A percentile compares a stretch with the other conserved stretches of the same genome.
Conservation (phyloP, 495 filamentous ascomycete genomes). For the Margaritispora aquatica region DNA sequence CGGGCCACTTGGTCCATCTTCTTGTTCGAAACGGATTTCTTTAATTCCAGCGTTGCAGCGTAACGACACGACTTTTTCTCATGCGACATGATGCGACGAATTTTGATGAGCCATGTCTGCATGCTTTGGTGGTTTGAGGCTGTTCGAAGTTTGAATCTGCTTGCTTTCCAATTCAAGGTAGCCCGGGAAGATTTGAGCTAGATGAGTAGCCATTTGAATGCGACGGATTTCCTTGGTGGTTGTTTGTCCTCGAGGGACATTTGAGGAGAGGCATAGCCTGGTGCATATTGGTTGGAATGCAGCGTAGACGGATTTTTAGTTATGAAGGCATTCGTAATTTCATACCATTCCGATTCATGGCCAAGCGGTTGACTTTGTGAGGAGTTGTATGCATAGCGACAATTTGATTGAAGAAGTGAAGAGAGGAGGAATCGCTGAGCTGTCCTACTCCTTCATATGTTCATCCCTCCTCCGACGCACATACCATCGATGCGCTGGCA, state of each 20-base stretch:
- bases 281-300: constrained; percentile 14
- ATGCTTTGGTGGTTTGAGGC: neutral
- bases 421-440: neutral
- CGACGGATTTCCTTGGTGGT: neutral
- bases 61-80: constrained; percentile 2
- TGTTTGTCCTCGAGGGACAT: constrained; percentile 1
- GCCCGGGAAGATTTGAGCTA: neutral
- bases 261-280: constrained; percentile 13
- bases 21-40: constrained; percentile 13
- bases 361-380: neutral
- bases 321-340: constrained; percentile 9
- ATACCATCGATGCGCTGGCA: constrained; percentile 6
- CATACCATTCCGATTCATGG: too few relatives aligned
- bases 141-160: neutral
- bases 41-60: constrained; percentile 13
- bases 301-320: constrained; percentile 8
- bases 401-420: neutral
- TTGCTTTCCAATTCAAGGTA: neutral
- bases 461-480: neutral
- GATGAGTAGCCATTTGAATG: constrained; percentile 3
- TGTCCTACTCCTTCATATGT: neutral
- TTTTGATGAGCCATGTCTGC: constrained; percentile 14
- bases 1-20: neutral
- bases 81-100: constrained; percentile 20
- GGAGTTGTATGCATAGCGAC: neutral